Conservation (phyloP, 805 yeast species). For the Ogataea methanolica region DNA sequence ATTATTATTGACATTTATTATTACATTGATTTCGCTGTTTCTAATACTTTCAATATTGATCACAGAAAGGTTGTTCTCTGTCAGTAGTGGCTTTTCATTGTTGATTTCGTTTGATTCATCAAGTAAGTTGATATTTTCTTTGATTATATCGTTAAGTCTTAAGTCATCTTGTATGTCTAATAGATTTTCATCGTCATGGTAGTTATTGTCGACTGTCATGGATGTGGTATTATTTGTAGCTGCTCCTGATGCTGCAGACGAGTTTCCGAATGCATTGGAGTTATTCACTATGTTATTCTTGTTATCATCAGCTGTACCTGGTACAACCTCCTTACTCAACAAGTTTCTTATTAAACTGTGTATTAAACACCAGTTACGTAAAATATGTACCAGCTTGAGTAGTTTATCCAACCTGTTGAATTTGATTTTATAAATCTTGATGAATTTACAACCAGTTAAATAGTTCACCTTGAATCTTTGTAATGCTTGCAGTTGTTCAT, state of each 20-base stretch:
- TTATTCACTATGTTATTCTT: not conserved
- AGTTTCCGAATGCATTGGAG: not conserved
- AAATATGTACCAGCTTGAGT: slow-evolving; percentile 11
- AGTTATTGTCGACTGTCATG: not conserved
- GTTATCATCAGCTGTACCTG: too few species aligned
- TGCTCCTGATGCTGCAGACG: not conserved
- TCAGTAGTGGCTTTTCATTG: not conserved
- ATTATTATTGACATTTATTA: not conserved
- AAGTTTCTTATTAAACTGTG: slow-evolving; percentile 21
- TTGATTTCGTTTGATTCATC: not conserved
- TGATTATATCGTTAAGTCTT: slow-evolving; percentile 17
- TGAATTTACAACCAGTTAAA: slow-evolving; percentile 26
- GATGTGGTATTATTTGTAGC: not conserved
- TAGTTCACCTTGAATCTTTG: slow-evolving; percentile 11
- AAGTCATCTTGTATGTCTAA: slow-evolving; percentile 16
- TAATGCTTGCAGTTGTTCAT: too few species aligned
- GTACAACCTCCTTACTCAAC: slow-evolving; percentile 4
- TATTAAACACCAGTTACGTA: slow-evolving; percentile 27
- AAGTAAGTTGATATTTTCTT: slow-evolving; percentile 10
- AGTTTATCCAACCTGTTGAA: slow-evolving; percentile 17
- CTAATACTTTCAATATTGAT: slow-evolving; percentile 11
- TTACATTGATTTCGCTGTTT: slow-evolving; percentile 9
- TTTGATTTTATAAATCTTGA: slow-evolving; percentile 25
- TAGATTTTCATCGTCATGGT: slow-evolving; percentile 5
- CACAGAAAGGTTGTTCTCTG: not conserved